Evolutionary conservation across 805 yeast genomes (phyloP).

Genomic region (Soucietia sequanensis): DNA sequence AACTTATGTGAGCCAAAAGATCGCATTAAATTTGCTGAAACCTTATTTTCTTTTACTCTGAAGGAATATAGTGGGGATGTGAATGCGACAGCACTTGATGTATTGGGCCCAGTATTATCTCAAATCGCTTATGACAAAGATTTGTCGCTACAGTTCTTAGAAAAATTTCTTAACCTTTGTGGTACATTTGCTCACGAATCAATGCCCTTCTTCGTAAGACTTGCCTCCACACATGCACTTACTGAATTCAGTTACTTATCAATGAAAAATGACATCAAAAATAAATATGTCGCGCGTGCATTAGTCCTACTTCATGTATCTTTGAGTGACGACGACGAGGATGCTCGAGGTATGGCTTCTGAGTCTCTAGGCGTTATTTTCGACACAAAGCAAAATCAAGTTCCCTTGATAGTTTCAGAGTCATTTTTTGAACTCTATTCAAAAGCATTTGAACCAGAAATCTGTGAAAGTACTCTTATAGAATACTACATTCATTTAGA

Average conservation of each 20-base stretch:
- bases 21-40: slow-evolving; percentile 13
- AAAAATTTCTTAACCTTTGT: slow-evolving; percentile 26
- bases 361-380: slow-evolving; percentile 33
- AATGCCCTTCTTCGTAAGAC: slow-evolving; percentile 43
- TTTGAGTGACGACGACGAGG: slow-evolving; percentile 67
- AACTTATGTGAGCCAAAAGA: slow-evolving; percentile 9
- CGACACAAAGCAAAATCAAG: slow-evolving; percentile 7
- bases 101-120: slow-evolving; percentile 46
- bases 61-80: slow-evolving; percentile 43
- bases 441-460: too few relatives aligned
- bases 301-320: slow-evolving; percentile 29
- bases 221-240: slow-evolving; percentile 46
- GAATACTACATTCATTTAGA: too few relatives aligned
- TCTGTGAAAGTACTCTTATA: not conserved
- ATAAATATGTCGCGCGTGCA: slow-evolving; percentile 13
- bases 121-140: too few relatives aligned
- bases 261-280: slow-evolving; percentile 4
- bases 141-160: slow-evolving; percentile 1
- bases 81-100: slow-evolving; percentile 48
- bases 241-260: slow-evolving; percentile 11
- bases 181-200: slow-evolving; percentile 36
- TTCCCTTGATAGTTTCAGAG: not conserved
- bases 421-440: too few relatives aligned
- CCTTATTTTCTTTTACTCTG: slow-evolving; percentile 27
- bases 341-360: slow-evolving; percentile 51